Evolutionary conservation across 2,329 filamentous ascomycete species (phyloP).

Genomic region (Pseudopyricularia cyperi): DNA sequence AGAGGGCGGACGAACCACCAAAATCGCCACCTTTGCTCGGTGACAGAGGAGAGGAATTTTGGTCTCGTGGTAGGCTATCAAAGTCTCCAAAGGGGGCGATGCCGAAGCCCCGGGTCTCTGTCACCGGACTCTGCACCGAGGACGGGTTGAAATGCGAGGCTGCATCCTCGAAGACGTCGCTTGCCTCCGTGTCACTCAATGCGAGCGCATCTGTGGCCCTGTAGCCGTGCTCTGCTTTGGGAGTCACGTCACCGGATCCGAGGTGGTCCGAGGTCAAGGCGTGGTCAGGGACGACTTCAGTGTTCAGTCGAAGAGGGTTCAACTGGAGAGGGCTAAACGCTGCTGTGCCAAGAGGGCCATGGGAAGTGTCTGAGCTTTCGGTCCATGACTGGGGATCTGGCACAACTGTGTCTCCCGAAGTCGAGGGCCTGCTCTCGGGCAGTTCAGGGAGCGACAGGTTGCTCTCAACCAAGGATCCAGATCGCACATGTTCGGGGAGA

Average conservation of each 20-base stretch:
- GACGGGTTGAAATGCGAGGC: conserved; percentile 2
- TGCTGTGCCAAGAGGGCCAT: background rate
- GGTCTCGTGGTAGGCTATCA: background rate
- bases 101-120: background rate
- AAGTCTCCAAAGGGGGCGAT: background rate
- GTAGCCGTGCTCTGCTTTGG: conserved; percentile 42
- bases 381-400: background rate
- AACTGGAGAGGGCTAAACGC: conserved; percentile 19
- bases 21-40: background rate
- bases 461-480: conserved; percentile 13
- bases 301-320: conserved; percentile 25
- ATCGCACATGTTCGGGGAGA: conserved; percentile 53
- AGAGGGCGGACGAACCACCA: background rate
- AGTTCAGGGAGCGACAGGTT: conserved; percentile 32
- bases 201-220: conserved; percentile 5
- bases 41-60: background rate
- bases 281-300: conserved; percentile 16
- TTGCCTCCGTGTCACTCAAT: conserved; percentile 4
- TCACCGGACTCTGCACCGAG: conserved; percentile 1
- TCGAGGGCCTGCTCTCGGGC: conserved; percentile 21
- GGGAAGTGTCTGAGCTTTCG: background rate
- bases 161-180: conserved; percentile 6
- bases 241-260: conserved; percentile 55
- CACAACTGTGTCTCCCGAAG: background rate
- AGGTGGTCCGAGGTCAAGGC: conserved; percentile 28